These are phyloP conservation scores for Iris macrosiphon DNA, from an alignment of 106 monocot species.

Conservation along the genomic window DNA sequence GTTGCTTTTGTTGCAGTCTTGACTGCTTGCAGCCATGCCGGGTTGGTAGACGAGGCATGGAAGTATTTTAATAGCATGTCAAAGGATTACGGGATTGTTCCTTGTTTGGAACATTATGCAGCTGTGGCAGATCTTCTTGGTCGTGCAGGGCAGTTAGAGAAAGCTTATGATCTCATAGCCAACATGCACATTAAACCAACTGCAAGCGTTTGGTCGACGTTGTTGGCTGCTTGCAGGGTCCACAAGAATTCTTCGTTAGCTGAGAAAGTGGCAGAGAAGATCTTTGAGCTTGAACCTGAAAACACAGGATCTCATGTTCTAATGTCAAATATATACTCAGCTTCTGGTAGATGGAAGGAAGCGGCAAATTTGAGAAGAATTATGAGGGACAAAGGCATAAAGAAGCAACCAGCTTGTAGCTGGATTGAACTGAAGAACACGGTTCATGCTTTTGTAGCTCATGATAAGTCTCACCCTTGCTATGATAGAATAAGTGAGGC, in stretches of 20 bases:
- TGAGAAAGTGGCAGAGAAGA: conserved; percentile 45
- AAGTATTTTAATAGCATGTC: conserved; percentile 50
- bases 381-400: conserved; percentile 52
- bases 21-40: conserved; percentile 82
- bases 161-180: conserved; percentile 64
- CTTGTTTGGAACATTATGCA: conserved; percentile 71
- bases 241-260: conserved; percentile 50
- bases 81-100: conserved; percentile 51
- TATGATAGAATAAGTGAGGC: conserved; percentile 30
- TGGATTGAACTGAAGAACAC: conserved; percentile 53
- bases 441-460: conserved; percentile 51
- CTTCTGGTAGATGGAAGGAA: conserved; percentile 71
- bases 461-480: conserved; percentile 56
- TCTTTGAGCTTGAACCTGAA: conserved; percentile 55
- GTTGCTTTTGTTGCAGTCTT: conserved; percentile 71
- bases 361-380: conserved; percentile 26
- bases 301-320: conserved; percentile 42
- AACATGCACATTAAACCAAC: conserved; percentile 70
- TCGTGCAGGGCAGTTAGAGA: conserved; percentile 52
- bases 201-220: conserved; percentile 61
- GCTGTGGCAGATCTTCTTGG: conserved; percentile 68
- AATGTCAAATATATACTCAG: conserved; percentile 77
- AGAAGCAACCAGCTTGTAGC: conserved; percentile 61
- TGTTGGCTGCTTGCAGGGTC: conserved; percentile 63
- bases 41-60: conserved; percentile 63